Evolutionary conservation across 768 basidiomycete genomes (phyloP).

Genomic region (Ramaria sp.): DNA sequence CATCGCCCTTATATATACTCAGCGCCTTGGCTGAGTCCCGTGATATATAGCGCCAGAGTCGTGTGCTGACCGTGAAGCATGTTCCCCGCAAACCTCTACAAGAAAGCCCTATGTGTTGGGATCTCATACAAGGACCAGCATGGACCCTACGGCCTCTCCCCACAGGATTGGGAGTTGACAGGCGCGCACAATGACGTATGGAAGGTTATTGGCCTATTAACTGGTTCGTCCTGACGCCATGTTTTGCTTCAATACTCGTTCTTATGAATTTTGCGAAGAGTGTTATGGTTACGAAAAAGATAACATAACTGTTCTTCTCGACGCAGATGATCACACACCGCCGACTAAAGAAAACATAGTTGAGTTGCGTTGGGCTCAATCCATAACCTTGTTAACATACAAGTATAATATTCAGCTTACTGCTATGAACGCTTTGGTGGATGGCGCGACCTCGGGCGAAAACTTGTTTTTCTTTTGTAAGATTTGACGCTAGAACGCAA

Average conservation of each 20-base stretch:
- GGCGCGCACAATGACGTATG: slow-evolving; percentile 1
- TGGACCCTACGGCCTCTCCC: slow-evolving; percentile 2
- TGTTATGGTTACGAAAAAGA: slow-evolving; percentile 3
- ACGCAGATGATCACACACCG: background rate
- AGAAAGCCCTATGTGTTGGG: slow-evolving; percentile 6
- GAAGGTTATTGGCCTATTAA: background rate
- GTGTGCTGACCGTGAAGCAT: background rate
- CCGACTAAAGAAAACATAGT: slow-evolving; percentile 5
- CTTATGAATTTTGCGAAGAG: background rate
- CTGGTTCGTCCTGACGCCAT: background rate
- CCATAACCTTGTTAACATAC: background rate
- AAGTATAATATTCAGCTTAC: background rate
- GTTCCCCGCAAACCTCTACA: background rate
- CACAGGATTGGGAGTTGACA: slow-evolving; percentile 1
- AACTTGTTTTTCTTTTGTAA: slow-evolving; percentile 8
- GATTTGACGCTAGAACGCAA: background rate
- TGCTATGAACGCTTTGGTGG: slow-evolving; percentile 2
- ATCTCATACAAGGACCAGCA: slow-evolving; percentile 4
- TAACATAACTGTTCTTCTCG: background rate
- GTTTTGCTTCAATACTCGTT: background rate
- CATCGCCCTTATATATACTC: too few species aligned
- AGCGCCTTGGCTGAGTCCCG: too few species aligned
- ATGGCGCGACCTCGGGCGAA: background rate
- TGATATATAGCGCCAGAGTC: too few species aligned
- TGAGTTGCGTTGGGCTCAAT: background rate